Evolutionary conservation across 441 rosid genomes (phyloP), one percentile per base, ranked within the genome.

Genomic region (Gossypium schwendimanii): DNA sequence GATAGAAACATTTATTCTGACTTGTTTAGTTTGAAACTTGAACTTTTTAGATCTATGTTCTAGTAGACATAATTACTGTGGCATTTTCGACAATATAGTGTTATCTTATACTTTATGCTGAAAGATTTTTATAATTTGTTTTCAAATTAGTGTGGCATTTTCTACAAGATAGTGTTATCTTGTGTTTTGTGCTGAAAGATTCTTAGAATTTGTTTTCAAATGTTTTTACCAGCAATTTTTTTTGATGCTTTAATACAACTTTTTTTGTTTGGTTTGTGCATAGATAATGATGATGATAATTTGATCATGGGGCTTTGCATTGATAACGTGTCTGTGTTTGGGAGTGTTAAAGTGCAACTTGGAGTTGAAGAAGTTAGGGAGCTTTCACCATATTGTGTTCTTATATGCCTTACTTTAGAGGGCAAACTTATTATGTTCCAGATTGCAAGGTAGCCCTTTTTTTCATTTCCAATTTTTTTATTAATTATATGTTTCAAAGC

Each of bases 271-370:
- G 73, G 44, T 36, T 62, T 58, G 53, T 83, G 81, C 61, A 2
- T 87, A 95, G 99, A 86, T 65, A 91, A 83, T 72, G 97, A 83
- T 6, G 90, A 91, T 57, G 98, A 93, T 78, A 91, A 93, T 82
- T 83, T 82, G 86, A 81, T 95, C 83, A 82, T 90, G 92, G 99
- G 99, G 74, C 91, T 95, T 69, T 85, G 90, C 78, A 70, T 81
- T 57, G 97, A 87, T 75, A 84, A 81, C 75, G 88, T 85, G 80
- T 90, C 95, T 70, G 55, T 84, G 45, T 77, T 72, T 70, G 94
- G 82, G 71, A 88, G 84, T 53, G 85, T 95, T 58, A 84, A 79
- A 83, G 80, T 93, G 66, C 88, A 82, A 80, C 84, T 87, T 33
- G 94, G 88, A 73, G 84, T 75, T 66, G 94, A 89, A 76, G 93